Evolutionary conservation across 805 yeast genomes (phyloP), one percentile per base, ranked within the genome.

Genomic region (Candida palmyrensis): DNA sequence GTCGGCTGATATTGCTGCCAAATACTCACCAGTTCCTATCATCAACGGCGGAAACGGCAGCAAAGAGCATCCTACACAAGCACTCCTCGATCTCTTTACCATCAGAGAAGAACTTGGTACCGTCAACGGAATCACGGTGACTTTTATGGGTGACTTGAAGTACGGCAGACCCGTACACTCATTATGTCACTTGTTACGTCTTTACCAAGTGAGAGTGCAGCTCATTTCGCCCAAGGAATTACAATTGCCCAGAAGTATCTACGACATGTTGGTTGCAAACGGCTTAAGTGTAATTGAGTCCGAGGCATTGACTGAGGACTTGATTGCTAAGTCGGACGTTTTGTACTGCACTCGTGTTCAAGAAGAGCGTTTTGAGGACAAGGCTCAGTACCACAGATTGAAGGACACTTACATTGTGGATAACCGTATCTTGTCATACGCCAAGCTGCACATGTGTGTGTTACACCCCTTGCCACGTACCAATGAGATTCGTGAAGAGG

Each of bases 401-500:
- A 89, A 88, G 74, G 95, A 90, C 59, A 73, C 85, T 8, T 92
- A 88, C 64, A 75, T 87, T 55, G 92, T 92, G 40, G 96, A 92
- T 68, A 90, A 90, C 76, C 81, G 74, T 65, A 83, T 90, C 41
- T 74, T 92, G 57, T 73, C 87, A 19, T 79, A 83, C 60, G 97
- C 98, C 49, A 92, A 94, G 69, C 88, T 87, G 60, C 96, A 92
- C 66, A 92, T 92, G 97, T 87, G 96, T 62, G 83, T 92, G 44
- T 82, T 92, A 95, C 99, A 92, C 61, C 99, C 99, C 59, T 77
- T 92, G 51, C 99, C 99, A 58, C 84, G 99, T 65, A 89, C 87
- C 45, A 82, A 79, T 52, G 99, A 92, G 68, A 90, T 92, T 49
- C 84, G 84, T 54, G 97, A 89, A 67, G 98, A 92, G 69, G 97